These are phyloP conservation scores for Nitzschia sp. DNA, from an alignment of 108 stramenopile genomes.

Conservation along the genomic window DNA sequence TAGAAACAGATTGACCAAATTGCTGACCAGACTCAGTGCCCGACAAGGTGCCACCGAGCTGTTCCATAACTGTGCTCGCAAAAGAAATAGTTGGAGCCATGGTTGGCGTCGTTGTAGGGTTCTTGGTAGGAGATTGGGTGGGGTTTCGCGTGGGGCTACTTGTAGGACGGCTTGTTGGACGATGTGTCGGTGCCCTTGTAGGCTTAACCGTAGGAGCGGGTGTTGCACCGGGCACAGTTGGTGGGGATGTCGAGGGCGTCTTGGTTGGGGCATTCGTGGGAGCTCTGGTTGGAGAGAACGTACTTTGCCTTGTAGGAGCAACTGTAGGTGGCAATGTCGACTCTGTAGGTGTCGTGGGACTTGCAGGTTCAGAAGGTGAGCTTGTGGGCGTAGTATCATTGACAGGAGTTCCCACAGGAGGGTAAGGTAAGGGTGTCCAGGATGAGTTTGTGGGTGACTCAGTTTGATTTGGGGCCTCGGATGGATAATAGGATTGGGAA, in stretches of 20 bases:
- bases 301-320: neutral
- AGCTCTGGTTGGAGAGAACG: neutral
- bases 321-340: neutral
- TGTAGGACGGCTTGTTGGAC: conserved; percentile 3
- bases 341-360: neutral
- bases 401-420: no score
- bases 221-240: neutral
- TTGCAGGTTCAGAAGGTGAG: neutral
- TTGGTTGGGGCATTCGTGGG: conserved; percentile 8
- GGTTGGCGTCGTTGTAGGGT: conserved; percentile 5
- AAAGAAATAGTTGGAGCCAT: conserved; percentile 2
- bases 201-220: conserved; percentile 2
- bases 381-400: neutral
- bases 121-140: conserved; percentile 4
- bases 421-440: no score
- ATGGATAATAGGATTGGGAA: no score
- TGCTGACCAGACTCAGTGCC: conserved; percentile 13
- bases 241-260: neutral
- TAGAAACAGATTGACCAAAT: conserved; percentile 43
- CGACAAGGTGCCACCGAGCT: neutral
- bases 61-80: neutral
- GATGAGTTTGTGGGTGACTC: no score
- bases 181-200: neutral
- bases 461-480: no score
- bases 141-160: neutral